These are phyloP conservation scores for Lachancea kluyveri DNA, from an alignment of 805 yeast genomes.

Conservation along the genomic window DNA sequence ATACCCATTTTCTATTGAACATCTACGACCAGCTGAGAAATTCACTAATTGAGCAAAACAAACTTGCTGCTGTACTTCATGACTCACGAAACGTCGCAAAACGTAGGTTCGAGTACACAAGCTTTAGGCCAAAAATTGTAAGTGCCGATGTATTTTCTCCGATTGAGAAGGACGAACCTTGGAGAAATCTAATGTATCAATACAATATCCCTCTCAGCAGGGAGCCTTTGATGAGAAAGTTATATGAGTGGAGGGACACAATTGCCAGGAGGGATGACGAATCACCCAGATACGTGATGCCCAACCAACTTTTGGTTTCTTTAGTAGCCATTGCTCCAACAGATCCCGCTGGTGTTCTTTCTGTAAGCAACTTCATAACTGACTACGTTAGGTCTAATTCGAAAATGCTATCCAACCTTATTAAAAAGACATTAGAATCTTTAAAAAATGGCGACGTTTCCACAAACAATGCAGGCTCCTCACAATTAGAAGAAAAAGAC, in stretches of 20 bases:
- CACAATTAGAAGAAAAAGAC: too few relatives aligned
- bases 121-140: slow-evolving; percentile 42
- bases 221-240: slow-evolving; percentile 47
- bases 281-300: slow-evolving; percentile 75
- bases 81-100: slow-evolving; percentile 76
- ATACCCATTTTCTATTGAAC: slow-evolving; percentile 83
- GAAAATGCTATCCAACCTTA: slow-evolving; percentile 50
- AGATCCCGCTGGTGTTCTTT: slow-evolving; percentile 48
- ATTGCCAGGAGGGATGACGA: slow-evolving; percentile 77
- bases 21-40: slow-evolving; percentile 72
- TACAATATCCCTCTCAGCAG: slow-evolving; percentile 55
- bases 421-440: slow-evolving; percentile 36
- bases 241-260: slow-evolving; percentile 80
- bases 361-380: slow-evolving; percentile 40
- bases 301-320: slow-evolving; percentile 67
- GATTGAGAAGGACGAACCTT: slow-evolving; percentile 55
- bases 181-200: slow-evolving; percentile 55
- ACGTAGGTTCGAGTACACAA: slow-evolving; percentile 75
- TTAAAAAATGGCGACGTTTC: slow-evolving; percentile 10
- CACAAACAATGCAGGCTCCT: too few relatives aligned
- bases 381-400: slow-evolving; percentile 55
- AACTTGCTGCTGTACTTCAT: slow-evolving; percentile 55
- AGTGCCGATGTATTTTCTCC: slow-evolving; percentile 40
- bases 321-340: slow-evolving; percentile 55
- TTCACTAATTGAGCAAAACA: slow-evolving; percentile 45